Evolutionary conservation across 768 basidiomycete genomes (phyloP), one percentile per base, ranked within the genome.

Genomic region (Xerocomellus chrysenteron): DNA sequence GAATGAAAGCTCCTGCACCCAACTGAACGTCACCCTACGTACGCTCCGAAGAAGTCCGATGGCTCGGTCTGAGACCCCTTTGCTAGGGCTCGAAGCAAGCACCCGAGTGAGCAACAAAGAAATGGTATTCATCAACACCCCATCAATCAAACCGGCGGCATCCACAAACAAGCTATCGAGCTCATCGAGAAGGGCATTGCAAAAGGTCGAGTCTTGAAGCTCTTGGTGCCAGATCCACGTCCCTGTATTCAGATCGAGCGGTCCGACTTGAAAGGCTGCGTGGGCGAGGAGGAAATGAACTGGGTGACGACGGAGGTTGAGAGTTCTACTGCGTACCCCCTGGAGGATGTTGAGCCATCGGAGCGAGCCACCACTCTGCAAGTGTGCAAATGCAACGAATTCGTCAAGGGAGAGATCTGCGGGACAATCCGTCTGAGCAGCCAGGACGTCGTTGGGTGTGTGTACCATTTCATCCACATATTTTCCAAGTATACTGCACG

Each of bases 161-260:
- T 41, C 41, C 4, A 21, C 12, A 5, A 21, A 19, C 41, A 41
- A 41, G 12, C 41, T 41, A 0, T 41, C 19, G 12, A 41, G 41
- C 21, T 41, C 41, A 4, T 41, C 41, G 5, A 41, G 41, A 5
- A 41, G 35, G 35, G 35, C 12, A 6, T 21, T 2, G 41, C 41
- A 41, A 5, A 41, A 41, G 10, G 1, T 13, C 13, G 37, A 16
- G 9, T 39, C 37, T n/a, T 39, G 37, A 39, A 39, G 37, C 37
- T 39, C 37, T n/a, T 39, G 41, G 13, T 41, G 41, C 41, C 41
- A 41, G 0, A 41, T 5, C 19, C 13, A 21, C 19, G 13, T 19
- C 41, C 41, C 41, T 35, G 30, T n/a, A 32, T 47, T 19, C 13
- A 35, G 10, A 35, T 44, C 56, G 5, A 81, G 50, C 2, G 81